A percentile compares a stretch with the other conserved stretches of the same genome.
Evolutionary conservation across 306 rosid genomes (phyloP).

Genomic region (Astragalus glycyphyllos): DNA sequence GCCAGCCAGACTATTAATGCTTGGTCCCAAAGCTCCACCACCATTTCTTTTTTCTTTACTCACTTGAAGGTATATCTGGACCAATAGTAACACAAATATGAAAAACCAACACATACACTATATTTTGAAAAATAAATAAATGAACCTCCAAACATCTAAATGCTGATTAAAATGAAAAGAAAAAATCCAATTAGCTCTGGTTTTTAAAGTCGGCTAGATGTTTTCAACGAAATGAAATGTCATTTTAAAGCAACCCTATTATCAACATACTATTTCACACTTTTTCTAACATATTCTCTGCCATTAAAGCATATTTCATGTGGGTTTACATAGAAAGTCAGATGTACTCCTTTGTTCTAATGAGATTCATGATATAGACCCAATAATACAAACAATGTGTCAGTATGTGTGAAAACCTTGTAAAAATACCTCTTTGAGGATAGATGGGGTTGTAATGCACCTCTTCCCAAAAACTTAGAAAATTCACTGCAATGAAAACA

Average conservation of each 20-base stretch:
- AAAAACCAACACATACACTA: conserved; percentile 3
- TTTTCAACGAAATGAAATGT: conserved; percentile 7
- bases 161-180: neutral
- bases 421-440: conserved; percentile 78
- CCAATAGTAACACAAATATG: conserved; percentile 23
- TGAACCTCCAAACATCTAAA: neutral
- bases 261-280: neutral
- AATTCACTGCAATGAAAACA: conserved; percentile 63
- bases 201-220: neutral
- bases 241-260: neutral
- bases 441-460: conserved; percentile 94
- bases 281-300: neutral
- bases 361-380: neutral
- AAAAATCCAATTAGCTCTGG: neutral
- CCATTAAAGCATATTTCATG: neutral
- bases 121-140: conserved; percentile 4
- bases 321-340: neutral
- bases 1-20: conserved; percentile 49
- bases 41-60: conserved; percentile 70
- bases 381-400: no score
- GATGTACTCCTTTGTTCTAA: no score
- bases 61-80: conserved; percentile 63
- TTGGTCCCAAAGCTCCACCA: conserved; percentile 86
- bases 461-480: conserved; percentile 96
- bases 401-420: neutral